phyloP scores from a whole-genome alignment of 2,329 filamentous ascomycete species.

The Microdochium paspali region DNA sequence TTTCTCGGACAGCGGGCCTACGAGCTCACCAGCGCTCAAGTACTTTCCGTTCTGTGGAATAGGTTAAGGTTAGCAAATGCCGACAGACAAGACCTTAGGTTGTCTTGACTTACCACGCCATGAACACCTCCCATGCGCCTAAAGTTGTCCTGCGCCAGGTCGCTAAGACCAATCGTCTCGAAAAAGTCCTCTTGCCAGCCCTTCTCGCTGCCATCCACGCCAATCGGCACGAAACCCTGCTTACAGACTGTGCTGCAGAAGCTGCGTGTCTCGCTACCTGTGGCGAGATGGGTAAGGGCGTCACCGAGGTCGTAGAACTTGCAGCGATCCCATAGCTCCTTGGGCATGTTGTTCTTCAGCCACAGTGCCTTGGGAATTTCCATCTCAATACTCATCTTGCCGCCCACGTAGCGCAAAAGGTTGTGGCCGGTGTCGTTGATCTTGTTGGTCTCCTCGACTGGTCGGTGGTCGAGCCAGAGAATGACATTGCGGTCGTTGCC shows the following conservation, averaged over 20 bases:
- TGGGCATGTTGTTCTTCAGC: constrained; percentile 97
- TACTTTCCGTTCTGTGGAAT: constrained; percentile 73
- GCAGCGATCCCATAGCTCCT: constrained; percentile 80
- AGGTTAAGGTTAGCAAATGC: constrained; percentile 11
- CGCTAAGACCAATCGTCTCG: constrained; percentile 73
- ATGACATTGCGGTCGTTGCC: constrained; percentile 90
- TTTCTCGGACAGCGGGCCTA: constrained; percentile 75
- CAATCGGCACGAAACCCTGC: constrained; percentile 93
- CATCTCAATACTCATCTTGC: constrained; percentile 99
- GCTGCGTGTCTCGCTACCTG: constrained; percentile 82
- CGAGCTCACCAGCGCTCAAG: constrained; percentile 82
- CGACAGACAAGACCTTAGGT: constrained; percentile 2
- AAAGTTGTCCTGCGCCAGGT: constrained; percentile 78
- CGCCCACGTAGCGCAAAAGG: constrained; percentile 89
- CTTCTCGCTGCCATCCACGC: constrained; percentile 92
- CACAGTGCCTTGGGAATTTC: constrained; percentile 97
- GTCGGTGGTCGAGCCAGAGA: constrained; percentile 93
- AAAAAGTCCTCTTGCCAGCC: constrained; percentile 98
- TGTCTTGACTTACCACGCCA: constrained; percentile 69
- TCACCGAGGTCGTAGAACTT: constrained; percentile 96
- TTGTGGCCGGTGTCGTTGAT: constrained; percentile 93
- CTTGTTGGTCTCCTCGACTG: constrained; percentile 79
- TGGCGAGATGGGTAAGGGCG: constrained; percentile 88
- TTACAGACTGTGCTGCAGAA: constrained; percentile 97
- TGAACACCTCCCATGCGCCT: constrained; percentile 90